Conservation (phyloP, 495 filamentous ascomycete genomes). For the Platismatia glauca region DNA sequence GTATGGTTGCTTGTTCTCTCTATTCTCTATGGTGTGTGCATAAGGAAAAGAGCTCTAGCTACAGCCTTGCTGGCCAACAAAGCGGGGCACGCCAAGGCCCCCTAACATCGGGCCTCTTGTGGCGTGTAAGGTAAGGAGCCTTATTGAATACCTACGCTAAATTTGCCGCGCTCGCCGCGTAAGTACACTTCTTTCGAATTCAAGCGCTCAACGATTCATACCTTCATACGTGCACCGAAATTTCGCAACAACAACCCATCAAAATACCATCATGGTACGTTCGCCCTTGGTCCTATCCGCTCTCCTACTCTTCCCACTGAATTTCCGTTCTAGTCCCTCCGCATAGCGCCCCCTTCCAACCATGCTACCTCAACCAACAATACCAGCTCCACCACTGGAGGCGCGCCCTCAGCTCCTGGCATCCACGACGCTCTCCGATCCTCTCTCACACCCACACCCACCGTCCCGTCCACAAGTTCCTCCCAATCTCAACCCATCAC, state of each 20-base stretch:
- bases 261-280: constrained; percentile 37
- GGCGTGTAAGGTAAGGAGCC: not conserved
- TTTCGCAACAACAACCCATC: constrained; percentile 4
- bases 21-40: too few species aligned
- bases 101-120: too few species aligned
- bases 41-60: too few species aligned
- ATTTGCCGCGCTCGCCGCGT: too few species aligned
- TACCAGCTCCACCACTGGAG: constrained; percentile 33
- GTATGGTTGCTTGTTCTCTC: too few species aligned
- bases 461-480: constrained; percentile 30
- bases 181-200: not conserved
- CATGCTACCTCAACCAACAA: constrained; percentile 47
- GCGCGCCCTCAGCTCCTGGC: constrained; percentile 82
- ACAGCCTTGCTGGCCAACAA: too few species aligned
- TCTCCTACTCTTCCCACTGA: constrained; percentile 37
- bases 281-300: constrained; percentile 59
- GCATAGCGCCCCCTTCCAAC: constrained; percentile 61
- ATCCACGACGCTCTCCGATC: constrained; percentile 85
- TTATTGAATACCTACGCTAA: too few species aligned
- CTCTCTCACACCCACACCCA: constrained; percentile 46
- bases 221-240: too few species aligned
- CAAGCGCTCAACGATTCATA: too few species aligned
- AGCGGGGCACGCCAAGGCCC: too few species aligned
- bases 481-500: constrained; percentile 37
- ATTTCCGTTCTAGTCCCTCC: constrained; percentile 60